Conservation (phyloP, 208 protist genomes). For the Novymonas esmeraldas region DNA sequence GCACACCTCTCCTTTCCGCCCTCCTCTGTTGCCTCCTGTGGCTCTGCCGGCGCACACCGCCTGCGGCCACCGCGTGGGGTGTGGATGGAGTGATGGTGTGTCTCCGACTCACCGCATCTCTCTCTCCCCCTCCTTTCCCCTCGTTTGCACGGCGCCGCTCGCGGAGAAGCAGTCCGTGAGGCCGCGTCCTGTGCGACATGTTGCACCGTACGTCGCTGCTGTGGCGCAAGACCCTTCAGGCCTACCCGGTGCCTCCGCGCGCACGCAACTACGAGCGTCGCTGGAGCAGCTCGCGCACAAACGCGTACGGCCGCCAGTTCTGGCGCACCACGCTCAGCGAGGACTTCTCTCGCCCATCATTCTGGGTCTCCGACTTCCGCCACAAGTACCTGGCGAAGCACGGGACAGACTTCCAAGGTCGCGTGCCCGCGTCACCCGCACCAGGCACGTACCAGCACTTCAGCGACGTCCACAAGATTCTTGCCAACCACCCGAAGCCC, state of each 20-base stretch:
- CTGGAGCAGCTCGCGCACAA: conserved; percentile 85
- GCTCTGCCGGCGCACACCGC: too few species aligned
- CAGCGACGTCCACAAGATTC: conserved; percentile 84
- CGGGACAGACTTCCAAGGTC: conserved; percentile 86
- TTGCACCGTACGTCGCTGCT: conserved; percentile 43
- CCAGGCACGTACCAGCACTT: conserved; percentile 91
- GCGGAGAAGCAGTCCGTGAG: not conserved
- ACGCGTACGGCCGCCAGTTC: conserved; percentile 83
- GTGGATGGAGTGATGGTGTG: too few species aligned
- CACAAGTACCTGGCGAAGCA: conserved; percentile 85
- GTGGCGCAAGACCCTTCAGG: conserved; percentile 65
- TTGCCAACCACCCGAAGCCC: conserved; percentile 89
- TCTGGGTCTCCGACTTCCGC: conserved; percentile 93
- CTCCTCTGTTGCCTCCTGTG: too few species aligned
- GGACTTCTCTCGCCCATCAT: conserved; percentile 80
- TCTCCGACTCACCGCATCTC: not conserved
- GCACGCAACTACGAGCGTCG: conserved; percentile 66
- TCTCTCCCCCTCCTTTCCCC: not conserved
- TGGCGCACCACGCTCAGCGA: conserved; percentile 85
- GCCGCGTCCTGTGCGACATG: conserved; percentile 29
- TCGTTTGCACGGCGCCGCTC: not conserved
- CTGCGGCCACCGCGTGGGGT: too few species aligned
- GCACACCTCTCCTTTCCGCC: too few species aligned
- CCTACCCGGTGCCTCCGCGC: conserved; percentile 83
- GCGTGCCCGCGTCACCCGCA: conserved; percentile 80